phyloP scores from a whole-genome alignment of 192 early-diverging fungal species.

The Coemansia sp. region DNA sequence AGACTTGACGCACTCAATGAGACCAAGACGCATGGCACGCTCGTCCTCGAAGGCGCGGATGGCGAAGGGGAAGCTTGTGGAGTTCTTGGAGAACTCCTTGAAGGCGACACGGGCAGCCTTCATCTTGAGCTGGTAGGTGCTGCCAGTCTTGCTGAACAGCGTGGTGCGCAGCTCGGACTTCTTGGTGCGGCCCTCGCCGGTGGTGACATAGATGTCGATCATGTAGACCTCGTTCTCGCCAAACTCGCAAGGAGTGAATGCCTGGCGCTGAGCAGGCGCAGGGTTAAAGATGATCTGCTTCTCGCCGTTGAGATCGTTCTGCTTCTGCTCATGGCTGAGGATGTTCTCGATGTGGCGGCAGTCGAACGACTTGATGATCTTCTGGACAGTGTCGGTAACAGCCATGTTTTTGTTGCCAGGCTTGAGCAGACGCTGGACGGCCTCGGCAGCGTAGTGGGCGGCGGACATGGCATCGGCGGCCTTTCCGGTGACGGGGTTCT shows the following conservation, averaged over 20 bases:
- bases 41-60: constrained; percentile 86
- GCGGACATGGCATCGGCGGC: constrained; percentile 87
- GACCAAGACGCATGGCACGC: constrained; percentile 88
- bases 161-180: constrained; percentile 76
- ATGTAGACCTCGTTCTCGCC: constrained; percentile 84
- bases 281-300: constrained; percentile 95
- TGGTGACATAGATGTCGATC: constrained; percentile 85
- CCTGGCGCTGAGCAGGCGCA: constrained; percentile 69
- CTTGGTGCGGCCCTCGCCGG: constrained; percentile 85
- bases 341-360: constrained; percentile 92
- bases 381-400: constrained; percentile 76
- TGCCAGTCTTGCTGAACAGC: constrained; percentile 86
- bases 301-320: constrained; percentile 86
- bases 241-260: constrained; percentile 70
- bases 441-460: constrained; percentile 82
- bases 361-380: constrained; percentile 78
- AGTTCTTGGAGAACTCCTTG: constrained; percentile 74
- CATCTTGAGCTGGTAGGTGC: constrained; percentile 85
- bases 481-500: constrained; percentile 68
- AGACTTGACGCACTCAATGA: constrained; percentile 86
- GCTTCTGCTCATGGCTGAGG: constrained; percentile 83
- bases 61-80: constrained; percentile 87
- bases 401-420: constrained; percentile 73
- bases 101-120: constrained; percentile 75
- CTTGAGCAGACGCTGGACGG: constrained; percentile 81